Evolutionary conservation across 75 land plant genomes (phyloP), one percentile per base, ranked within the genome.

Genomic region (Pinus albicaulis): DNA sequence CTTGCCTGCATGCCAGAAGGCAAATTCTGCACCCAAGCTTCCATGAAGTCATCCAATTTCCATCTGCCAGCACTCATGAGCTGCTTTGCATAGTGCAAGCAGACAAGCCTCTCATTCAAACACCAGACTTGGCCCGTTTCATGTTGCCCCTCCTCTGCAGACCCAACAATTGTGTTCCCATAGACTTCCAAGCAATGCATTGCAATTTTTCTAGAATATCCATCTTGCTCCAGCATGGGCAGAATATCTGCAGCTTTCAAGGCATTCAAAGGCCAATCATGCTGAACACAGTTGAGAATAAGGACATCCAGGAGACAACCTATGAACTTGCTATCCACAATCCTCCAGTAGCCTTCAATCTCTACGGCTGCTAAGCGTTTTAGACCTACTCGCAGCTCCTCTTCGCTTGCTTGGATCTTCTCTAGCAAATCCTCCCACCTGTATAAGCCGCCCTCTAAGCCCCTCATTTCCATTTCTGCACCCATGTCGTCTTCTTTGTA

Each of bases 341-440:
- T 75, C 76, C 99, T 84, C 98, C 95, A 97, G 57, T 79, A 87
- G 15, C 91, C 89, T 76, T 80, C 82, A 69, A 95, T 89, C 85
- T 94, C 93, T 24, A 90, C 89, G 14, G 99, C 99, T n/a, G 81
- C 78, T 15, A 97, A 87, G 20, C 83, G 73, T 58, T 78, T 41
- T 68, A 97, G 75, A 56, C 84, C 99, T 66, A 66, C 81, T 57
- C 72, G 83, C 41, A 97, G 83, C 78, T 97, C 95, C 78, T 77
- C 85, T 57, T 92, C 93, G 72, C 98, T 97, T 24, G 97, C 93
- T 59, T 97, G 99, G 73, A 95, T 77, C 65, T 11, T 76, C 6
- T 85, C 82, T 13, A 79, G 55, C 22, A 97, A 82, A 79, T 94
- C 98, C 14, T 91, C 79, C 95, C 91, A 92, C 36, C 69, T 85